Evolutionary conservation across 1,139 yeast species (phyloP).

Genomic region (Zygoascus meyerae): DNA sequence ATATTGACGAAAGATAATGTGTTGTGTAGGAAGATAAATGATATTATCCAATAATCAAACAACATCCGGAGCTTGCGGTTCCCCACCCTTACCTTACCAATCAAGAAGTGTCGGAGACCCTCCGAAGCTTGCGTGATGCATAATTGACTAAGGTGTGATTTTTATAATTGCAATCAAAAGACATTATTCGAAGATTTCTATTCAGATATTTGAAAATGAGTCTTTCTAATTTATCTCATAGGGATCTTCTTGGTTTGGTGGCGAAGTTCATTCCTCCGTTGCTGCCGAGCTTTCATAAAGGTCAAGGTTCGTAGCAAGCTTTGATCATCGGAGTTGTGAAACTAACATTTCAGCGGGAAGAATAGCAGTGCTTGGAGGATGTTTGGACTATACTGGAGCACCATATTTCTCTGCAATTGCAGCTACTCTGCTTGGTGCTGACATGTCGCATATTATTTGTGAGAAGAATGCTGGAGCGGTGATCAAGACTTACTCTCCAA

Average conservation of each 20-base stretch:
- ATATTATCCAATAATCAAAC: too few relatives aligned
- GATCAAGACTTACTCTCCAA: constrained; percentile 85
- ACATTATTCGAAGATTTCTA: too few relatives aligned
- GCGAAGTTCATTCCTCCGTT: constrained; percentile 70
- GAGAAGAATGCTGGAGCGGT: constrained; percentile 71
- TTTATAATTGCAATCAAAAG: too few relatives aligned
- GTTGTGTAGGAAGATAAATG: too few relatives aligned
- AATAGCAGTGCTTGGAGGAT: constrained; percentile 85
- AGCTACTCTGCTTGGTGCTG: constrained; percentile 80
- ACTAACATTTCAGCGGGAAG: constrained; percentile 54
- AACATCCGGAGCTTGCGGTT: too few relatives aligned
- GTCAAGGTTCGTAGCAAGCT: constrained; percentile 50
- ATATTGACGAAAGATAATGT: too few relatives aligned
- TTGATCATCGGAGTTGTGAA: background rate
- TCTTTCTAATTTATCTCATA: constrained; percentile 4
- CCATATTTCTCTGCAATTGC: constrained; percentile 88
- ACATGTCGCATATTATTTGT: constrained; percentile 81
- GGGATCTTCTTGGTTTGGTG: constrained; percentile 31
- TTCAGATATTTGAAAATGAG: background rate
- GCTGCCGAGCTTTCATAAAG: constrained; percentile 68
- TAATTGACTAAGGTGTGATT: too few relatives aligned
- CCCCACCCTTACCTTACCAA: too few relatives aligned
- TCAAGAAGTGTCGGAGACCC: too few relatives aligned
- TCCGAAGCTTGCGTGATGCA: too few relatives aligned
- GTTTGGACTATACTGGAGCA: constrained; percentile 95